These are phyloP conservation scores for Phytopythium litorale DNA, from an alignment of 352 stramenopile genomes.

Conservation along the genomic window DNA sequence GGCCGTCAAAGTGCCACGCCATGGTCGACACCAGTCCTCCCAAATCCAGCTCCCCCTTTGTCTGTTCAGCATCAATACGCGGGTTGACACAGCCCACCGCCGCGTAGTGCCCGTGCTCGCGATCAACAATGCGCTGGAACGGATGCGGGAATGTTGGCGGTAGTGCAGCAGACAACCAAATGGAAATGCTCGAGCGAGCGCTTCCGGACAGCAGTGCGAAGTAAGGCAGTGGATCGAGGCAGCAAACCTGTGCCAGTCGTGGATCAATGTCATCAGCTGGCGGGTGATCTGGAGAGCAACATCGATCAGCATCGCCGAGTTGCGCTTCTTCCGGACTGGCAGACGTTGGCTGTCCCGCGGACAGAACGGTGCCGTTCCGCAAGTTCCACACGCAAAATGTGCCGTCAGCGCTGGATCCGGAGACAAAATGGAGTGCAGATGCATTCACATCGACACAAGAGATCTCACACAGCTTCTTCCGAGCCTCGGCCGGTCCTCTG, in stretches of 20 bases:
- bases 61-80: slow-evolving; percentile 12
- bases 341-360: slow-evolving; percentile 2
- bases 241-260: slow-evolving; percentile 18
- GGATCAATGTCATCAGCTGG: neutral
- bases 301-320: neutral
- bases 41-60: slow-evolving; percentile 5
- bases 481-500: neutral
- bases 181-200: slow-evolving; percentile 17
- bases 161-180: slow-evolving; percentile 37
- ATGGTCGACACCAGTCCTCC: slow-evolving; percentile 5
- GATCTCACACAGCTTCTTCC: slow-evolving; percentile 3
- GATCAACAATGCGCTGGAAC: neutral
- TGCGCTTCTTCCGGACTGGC: neutral
- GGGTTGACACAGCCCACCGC: neutral
- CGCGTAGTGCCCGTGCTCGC: neutral
- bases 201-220: slow-evolving; percentile 36
- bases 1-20: slow-evolving; percentile 22
- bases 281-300: neutral
- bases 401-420: slow-evolving; percentile 22
- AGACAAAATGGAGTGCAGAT: slow-evolving; percentile 21
- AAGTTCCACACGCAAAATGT: slow-evolving; percentile 52
- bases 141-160: slow-evolving; percentile 14
- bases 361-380: slow-evolving; percentile 27
- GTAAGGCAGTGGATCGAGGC: slow-evolving; percentile 35
- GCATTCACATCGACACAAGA: slow-evolving; percentile 30